These are phyloP conservation scores for Akanthomyces lecanii DNA, from an alignment of 2,329 filamentous ascomycete species.

Conservation along the genomic window DNA sequence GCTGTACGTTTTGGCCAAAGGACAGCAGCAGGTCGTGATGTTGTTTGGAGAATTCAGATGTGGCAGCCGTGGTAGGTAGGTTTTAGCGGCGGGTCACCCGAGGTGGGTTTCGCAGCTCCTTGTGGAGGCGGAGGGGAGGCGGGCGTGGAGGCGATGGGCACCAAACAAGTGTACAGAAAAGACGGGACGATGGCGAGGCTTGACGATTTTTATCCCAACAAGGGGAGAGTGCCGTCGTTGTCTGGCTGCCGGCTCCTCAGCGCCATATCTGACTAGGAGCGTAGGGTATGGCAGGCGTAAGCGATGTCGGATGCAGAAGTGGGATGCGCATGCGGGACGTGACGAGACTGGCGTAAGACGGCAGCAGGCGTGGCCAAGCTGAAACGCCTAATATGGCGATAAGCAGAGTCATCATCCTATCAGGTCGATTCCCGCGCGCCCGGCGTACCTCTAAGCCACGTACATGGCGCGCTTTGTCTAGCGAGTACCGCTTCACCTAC, in stretches of 20 bases:
- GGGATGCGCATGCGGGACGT: constrained; percentile 9
- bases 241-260: not conserved
- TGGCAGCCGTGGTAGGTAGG: not conserved
- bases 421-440: not conserved
- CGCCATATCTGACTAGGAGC: not conserved
- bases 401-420: not conserved
- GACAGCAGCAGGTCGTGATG: not conserved
- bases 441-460: constrained; percentile 2
- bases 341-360: constrained; percentile 10
- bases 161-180: not conserved
- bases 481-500: not conserved
- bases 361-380: not conserved
- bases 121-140: not conserved
- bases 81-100: constrained; percentile 11
- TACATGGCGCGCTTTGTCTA: not conserved
- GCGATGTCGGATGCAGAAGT: constrained; percentile 15
- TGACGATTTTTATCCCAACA: not conserved
- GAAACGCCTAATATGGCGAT: constrained; percentile 11
- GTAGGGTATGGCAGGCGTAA: constrained; percentile 11
- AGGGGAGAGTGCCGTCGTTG: not conserved
- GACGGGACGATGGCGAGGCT: constrained; percentile 2
- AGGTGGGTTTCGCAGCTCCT: not conserved
- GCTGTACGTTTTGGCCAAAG: not conserved
- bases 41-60: not conserved
- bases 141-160: not conserved